Base-by-base conservation (phyloP, 345 rosid species). In the Euphorbia peplus region DNA sequence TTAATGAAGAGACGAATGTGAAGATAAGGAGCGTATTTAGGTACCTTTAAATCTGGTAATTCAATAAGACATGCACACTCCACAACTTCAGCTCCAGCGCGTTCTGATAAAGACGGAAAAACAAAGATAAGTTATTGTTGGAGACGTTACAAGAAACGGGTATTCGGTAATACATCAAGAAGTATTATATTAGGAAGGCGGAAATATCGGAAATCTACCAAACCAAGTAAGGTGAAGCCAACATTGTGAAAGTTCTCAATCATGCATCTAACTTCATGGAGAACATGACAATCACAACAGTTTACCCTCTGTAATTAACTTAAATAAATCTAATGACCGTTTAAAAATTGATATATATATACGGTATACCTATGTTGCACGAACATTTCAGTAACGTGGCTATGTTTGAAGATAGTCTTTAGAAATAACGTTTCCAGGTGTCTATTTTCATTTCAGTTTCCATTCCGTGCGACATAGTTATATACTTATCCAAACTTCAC, bases 1-100 rank as follows among this genome's bases (percentile, higher is more conserved):
- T 24, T 56, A 12, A 53, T 8, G 60, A 24, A 22, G 35, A 6
- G 4, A 26, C n/a, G 66, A 61, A 61, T 12, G 15, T 1, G 11
- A 41, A 41, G 15, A 24, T 47, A 1, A 24, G 5, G 0, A 41
- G 21, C 7, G 13, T 7, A 22, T 41, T 30, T 28, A 60, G 78
- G 50, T 25, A 92, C 96, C 92, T 87, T 85, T 13, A 92, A 50
- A 66, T 91, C 96, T 0, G 97, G 99, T 63, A 92, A 70, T 76
- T 86, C 99, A 44, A 95, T 90, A 51, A 90, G 90, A 11, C 80
- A 71, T 11, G 76, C 80, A 21, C 80, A 76, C 32, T 76, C 80
- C 3, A 62, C 69, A 2, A 76, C 92, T 83, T 90, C 89, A 24
- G 97, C 99, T 73, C 97, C 99, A 63, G 73, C 92, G 9, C 90